Evolutionary conservation across 164 flowering plant species (phyloP).

Genomic region (Akebia trifoliata): DNA sequence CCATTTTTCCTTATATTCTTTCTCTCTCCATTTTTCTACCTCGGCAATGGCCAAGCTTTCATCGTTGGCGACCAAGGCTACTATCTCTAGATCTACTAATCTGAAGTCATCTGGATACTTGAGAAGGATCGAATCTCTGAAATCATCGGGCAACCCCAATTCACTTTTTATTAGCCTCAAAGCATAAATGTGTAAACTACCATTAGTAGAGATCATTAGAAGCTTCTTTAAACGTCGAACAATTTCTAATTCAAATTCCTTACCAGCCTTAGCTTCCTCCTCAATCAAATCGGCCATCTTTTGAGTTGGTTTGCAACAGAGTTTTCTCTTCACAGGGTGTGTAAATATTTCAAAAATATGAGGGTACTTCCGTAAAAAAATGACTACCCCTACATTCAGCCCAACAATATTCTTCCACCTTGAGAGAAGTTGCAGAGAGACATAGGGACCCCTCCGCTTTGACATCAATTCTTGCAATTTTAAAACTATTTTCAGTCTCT

Average conservation of each 20-base stretch:
- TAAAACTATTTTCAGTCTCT: constrained; percentile 45
- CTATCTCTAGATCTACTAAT: constrained; percentile 55
- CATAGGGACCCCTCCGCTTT: constrained; percentile 46
- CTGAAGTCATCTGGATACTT: constrained; percentile 51
- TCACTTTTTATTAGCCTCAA: constrained; percentile 65
- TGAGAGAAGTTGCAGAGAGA: constrained; percentile 66
- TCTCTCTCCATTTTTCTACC: constrained; percentile 83
- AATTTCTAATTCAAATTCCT: constrained; percentile 32
- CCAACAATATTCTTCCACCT: constrained; percentile 63
- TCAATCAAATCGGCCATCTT: constrained; percentile 43
- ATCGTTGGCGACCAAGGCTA: constrained; percentile 51
- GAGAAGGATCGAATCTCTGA: constrained; percentile 50
- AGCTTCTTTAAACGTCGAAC: constrained; percentile 59
- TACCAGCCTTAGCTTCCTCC: constrained; percentile 45
- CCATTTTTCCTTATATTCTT: constrained; percentile 80
- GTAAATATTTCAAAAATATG: constrained; percentile 66
- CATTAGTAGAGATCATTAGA: constrained; percentile 59
- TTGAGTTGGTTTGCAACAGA: constrained; percentile 49
- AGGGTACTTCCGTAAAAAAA: constrained; percentile 61
- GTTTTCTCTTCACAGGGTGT: constrained; percentile 52
- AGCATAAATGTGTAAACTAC: constrained; percentile 63
- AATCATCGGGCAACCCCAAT: constrained; percentile 74
- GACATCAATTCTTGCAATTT: constrained; percentile 42
- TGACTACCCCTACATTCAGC: constrained; percentile 39
- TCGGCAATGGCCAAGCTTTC: constrained; percentile 47